Evolutionary conservation across 176 grass and related monocot species (phyloP).

Genomic region (Metroxylon sagu): DNA sequence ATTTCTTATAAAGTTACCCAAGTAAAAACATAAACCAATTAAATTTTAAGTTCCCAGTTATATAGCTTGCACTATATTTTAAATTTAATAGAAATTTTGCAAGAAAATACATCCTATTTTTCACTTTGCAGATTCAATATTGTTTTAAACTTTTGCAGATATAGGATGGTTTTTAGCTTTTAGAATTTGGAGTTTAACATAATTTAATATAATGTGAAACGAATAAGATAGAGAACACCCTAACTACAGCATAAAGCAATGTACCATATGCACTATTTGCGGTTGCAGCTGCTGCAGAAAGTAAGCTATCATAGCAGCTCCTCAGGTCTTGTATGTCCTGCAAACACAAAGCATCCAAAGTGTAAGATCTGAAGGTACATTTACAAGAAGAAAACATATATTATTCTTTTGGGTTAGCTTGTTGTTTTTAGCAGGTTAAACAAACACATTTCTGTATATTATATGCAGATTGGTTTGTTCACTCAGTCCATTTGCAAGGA

Average conservation of each 20-base stretch:
- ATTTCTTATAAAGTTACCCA: background rate
- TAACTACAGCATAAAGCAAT: slow-evolving; percentile 7
- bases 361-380: too few relatives aligned
- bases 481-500: too few relatives aligned
- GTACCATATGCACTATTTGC: slow-evolving; percentile 89
- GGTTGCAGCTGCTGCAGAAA: slow-evolving; percentile 83
- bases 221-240: background rate
- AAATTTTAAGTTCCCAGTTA: background rate
- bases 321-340: slow-evolving; percentile 84
- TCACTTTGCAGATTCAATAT: too few relatives aligned
- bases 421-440: too few relatives aligned
- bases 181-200: too few relatives aligned
- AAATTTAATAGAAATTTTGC: background rate
- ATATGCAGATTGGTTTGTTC: too few relatives aligned
- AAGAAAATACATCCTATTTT: too few relatives aligned
- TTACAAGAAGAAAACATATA: too few relatives aligned
- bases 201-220: background rate
- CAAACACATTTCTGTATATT: too few relatives aligned
- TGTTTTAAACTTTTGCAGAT: too few relatives aligned
- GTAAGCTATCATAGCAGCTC: slow-evolving; percentile 82
- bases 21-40: background rate
- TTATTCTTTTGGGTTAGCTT: too few relatives aligned
- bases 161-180: too few relatives aligned
- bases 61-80: background rate
- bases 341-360: slow-evolving; percentile 6